Base-by-base conservation (phyloP, 2,329 filamentous ascomycete genomes). In the Piedraia hortae region DNA sequence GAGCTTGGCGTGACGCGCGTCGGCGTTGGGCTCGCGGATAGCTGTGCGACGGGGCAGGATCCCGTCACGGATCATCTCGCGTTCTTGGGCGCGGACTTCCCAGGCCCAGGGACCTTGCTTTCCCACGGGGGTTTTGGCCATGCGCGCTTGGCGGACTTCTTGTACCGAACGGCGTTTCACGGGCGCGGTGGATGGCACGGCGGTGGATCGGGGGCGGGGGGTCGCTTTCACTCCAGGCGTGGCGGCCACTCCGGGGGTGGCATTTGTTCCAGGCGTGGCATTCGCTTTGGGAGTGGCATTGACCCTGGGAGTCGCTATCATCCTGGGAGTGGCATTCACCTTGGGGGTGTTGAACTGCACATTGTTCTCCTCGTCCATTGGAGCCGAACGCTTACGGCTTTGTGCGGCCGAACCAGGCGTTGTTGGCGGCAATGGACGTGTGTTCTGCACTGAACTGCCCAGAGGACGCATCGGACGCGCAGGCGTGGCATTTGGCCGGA, bases 1-100 rank as follows among this genome's bases (percentile, higher is more conserved):
- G 12, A 38, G 15, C 21, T 38, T 38, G 19, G 28, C 31, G n/a
- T 32, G 23, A 14, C 38, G 34, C 12, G 21, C 25, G 23, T 41
- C 35, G 22, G 36, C 36, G 22, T 37, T 40, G 6, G 27, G 27
- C 16, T 36, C 30, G 16, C 21, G 13, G 18, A 10, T 11, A 10
- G 29, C 21, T 8, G 26, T 29, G 12, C 18, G 19, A 6, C 22
- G 16, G 10, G 9, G 3, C 8, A 19, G 20, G 7, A 21, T 10
- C 11, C 14, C 21, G 17, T 22, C 21, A 14, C 21, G 21, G 13
- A 16, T 12, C 14, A 13, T 13, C 10, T 22, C 21, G 17, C 21
- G 21, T 14, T 22, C 21, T 11, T 13, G 10, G 21, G 13, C 15
- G 16, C 14, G 14, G 11, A 17, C 8, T 17, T 22, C 21, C 21